phyloP scores from a whole-genome alignment of 2,329 filamentous ascomycete species.

The Paraconiothyrium brasiliense region DNA sequence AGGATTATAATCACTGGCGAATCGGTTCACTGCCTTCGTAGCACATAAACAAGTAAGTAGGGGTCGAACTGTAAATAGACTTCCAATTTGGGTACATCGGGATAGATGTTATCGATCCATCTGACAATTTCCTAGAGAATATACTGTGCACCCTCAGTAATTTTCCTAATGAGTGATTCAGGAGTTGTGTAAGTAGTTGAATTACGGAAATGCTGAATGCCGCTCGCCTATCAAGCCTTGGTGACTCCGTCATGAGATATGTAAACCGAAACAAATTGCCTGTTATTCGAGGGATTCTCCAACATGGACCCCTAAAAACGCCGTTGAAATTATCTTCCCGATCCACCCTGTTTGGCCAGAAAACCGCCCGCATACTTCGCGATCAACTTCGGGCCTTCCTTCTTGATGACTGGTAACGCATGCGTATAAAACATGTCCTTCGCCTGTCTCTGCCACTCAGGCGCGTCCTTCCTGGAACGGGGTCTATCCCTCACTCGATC shows the following conservation, averaged over 20 bases:
- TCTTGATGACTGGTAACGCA: conserved; percentile 33
- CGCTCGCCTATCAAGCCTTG: neutral
- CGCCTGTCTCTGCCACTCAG: conserved; percentile 31
- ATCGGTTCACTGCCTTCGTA: too few relatives aligned
- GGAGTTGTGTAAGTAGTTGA: neutral
- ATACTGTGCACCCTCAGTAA: too few relatives aligned
- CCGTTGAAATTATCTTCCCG: neutral
- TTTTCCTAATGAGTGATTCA: too few relatives aligned
- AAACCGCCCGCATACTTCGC: conserved; percentile 27
- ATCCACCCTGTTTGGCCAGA: conserved; percentile 22
- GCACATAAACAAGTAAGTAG: too few relatives aligned
- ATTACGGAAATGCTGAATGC: neutral
- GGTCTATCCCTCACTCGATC: conserved; percentile 2
- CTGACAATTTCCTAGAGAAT: too few relatives aligned
- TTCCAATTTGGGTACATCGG: too few relatives aligned
- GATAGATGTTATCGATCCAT: too few relatives aligned
- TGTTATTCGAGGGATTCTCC: neutral
- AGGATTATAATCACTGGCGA: too few relatives aligned
- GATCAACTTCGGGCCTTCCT: conserved; percentile 29
- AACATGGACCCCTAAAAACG: neutral
- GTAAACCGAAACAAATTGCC: neutral
- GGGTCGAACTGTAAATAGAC: too few relatives aligned
- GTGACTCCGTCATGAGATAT: neutral
- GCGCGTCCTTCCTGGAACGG: conserved; percentile 16
- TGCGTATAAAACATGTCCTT: conserved; percentile 32